These are phyloP conservation scores for Jaltomata sinuosa DNA, from an alignment of 257 asterid genomes.

Conservation along the genomic window DNA sequence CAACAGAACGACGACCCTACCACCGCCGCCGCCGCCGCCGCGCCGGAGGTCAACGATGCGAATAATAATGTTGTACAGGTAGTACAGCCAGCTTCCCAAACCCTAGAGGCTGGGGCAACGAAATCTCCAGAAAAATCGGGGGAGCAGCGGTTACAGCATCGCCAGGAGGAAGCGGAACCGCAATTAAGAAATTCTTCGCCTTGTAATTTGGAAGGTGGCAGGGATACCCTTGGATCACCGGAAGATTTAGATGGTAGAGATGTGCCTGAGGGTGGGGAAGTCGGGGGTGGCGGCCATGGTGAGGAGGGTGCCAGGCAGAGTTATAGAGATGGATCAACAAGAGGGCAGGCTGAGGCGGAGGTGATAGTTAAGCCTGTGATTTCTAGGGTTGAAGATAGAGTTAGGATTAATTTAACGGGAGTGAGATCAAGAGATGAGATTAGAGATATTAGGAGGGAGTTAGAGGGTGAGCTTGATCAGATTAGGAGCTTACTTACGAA, in stretches of 20 bases:
- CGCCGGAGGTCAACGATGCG: not conserved
- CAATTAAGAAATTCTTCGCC: not conserved
- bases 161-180: not conserved
- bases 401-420: constrained; percentile 4
- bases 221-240: not conserved
- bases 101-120: not conserved
- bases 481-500: not conserved
- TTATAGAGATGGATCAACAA: not conserved
- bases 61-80: not conserved
- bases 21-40: not conserved
- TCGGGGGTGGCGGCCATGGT: not conserved
- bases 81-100: not conserved
- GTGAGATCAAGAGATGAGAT: constrained; percentile 3
- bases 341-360: not conserved
- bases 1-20: constrained; percentile 13
- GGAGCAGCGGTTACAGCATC: not conserved
- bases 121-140: not conserved
- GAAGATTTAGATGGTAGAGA: not conserved
- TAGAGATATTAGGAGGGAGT: constrained; percentile 2
- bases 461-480: constrained; percentile 15
- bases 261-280: not conserved
- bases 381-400: constrained; percentile 8
- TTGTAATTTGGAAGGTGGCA: not conserved
- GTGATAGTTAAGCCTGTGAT: not conserved
- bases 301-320: not conserved